Evolutionary conservation across 2,329 filamentous ascomycete genomes (phyloP).

Genomic region (Zarea fungicola): DNA sequence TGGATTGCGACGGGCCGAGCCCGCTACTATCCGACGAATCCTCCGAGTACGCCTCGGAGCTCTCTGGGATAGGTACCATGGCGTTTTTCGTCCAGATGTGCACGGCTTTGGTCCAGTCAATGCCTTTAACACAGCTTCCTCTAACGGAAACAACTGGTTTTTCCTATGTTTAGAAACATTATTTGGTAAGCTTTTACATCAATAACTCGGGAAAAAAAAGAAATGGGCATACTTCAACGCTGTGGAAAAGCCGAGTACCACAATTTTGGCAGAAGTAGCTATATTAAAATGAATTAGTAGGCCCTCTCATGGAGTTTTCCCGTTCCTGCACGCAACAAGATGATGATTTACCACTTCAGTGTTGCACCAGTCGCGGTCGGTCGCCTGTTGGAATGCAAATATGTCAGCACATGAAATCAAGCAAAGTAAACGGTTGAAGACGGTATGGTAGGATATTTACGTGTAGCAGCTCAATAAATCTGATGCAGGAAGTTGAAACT

Average conservation of each 20-base stretch:
- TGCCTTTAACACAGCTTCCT: slow-evolving; percentile 58
- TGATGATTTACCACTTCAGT: slow-evolving; percentile 48
- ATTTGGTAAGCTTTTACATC: slow-evolving; percentile 46
- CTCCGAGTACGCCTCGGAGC: slow-evolving; percentile 51
- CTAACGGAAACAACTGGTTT: slow-evolving; percentile 61
- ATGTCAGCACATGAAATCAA: neutral
- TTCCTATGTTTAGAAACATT: slow-evolving; percentile 40
- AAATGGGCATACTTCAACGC: slow-evolving; percentile 42
- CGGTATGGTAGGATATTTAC: slow-evolving; percentile 34
- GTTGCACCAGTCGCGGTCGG: slow-evolving; percentile 51
- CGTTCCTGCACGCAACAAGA: neutral
- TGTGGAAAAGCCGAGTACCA: slow-evolving; percentile 61
- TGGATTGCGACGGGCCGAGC: neutral
- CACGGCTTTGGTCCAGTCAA: slow-evolving; percentile 55
- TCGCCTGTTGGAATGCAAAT: slow-evolving; percentile 43
- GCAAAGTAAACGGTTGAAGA: neutral
- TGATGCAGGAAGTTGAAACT: slow-evolving; percentile 51
- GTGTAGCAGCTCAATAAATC: slow-evolving; percentile 49
- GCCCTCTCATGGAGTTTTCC: too few species aligned
- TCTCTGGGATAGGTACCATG: slow-evolving; percentile 64
- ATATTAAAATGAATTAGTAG: neutral
- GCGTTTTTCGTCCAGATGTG: slow-evolving; percentile 66
- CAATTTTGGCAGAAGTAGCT: slow-evolving; percentile 64
- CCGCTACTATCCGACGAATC: slow-evolving; percentile 33
- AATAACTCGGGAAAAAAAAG: slow-evolving; percentile 4